Conservation (phyloP, 768 basidiomycete genomes). For the Tulasnella sp. region DNA sequence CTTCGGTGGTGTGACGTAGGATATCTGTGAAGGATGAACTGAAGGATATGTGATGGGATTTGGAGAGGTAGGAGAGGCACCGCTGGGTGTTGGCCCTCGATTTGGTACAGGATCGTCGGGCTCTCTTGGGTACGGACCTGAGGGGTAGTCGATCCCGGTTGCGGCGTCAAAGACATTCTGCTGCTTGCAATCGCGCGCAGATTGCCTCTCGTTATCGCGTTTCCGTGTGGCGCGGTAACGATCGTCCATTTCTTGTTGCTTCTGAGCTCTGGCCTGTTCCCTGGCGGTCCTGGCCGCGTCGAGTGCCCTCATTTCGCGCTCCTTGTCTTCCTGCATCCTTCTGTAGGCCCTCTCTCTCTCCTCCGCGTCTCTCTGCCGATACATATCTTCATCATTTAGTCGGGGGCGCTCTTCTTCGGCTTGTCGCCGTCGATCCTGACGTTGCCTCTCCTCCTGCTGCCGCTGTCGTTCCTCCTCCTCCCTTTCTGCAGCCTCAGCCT, state of each 20-base stretch:
- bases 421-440: constrained; percentile 59
- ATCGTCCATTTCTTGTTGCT: constrained; percentile 17
- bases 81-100: neutral
- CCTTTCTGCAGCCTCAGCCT: constrained; percentile 38
- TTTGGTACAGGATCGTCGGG: neutral
- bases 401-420: constrained; percentile 46
- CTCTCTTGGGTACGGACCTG: neutral
- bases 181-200: constrained; percentile 7
- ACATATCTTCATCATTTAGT: constrained; percentile 7
- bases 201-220: neutral
- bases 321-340: constrained; percentile 4
- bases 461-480: constrained; percentile 43
- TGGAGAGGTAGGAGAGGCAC: constrained; percentile 6
- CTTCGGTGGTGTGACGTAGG: constrained; percentile 15
- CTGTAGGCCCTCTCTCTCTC: constrained; percentile 19
- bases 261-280: constrained; percentile 4
- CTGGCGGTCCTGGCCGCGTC: neutral
- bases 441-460: constrained; percentile 45
- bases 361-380: constrained; percentile 16
- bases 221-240: neutral
- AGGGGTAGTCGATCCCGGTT: neutral
- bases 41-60: constrained; percentile 22
- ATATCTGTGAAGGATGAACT: neutral
- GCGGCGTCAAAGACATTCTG: constrained; percentile 9
- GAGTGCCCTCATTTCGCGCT: neutral